Evolutionary conservation across 2,329 filamentous ascomycete genomes (phyloP), one percentile per base, ranked within the genome.

Genomic region (Phialophora macrospora): DNA sequence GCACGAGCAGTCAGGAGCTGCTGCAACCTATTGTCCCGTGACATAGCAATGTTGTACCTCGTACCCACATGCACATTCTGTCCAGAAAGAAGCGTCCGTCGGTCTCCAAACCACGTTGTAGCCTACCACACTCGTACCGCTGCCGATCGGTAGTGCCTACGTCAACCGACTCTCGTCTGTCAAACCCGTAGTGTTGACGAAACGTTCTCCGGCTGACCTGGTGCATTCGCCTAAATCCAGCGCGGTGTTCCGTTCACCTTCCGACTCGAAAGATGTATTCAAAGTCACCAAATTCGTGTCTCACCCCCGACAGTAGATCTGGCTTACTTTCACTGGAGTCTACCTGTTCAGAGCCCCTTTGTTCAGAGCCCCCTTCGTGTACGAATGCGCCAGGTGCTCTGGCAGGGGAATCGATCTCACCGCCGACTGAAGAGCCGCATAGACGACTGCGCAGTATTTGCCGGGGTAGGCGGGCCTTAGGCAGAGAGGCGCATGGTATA

Each of bases 311-410:
- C 48, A 8, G n/a, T 51, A 26, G 48, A 51, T 51, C 48, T 26
- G 4, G 48, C 48, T 51, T 11, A 26, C 8, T 4, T 51, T 51
- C 48, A 51, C 20, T 49, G 7, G 1, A 9, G 20, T 51, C 12
- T 51, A 51, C 24, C 6, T 9, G 24, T 24, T 51, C 48, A 22
- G 26, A 12, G 20, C 48, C 4, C n/a, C n/a, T n/a, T n/a, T n/a
- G n/a, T n/a, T n/a, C n/a, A n/a, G n/a, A n/a, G n/a, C n/a, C n/a
- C n/a, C 24, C 48, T 26, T 51, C 48, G 24, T 51, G 48, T 7
- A 51, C 48, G n/a, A 51, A 51, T 26, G 8, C 20, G 17, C 48
- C 48, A 26, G 26, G 48, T 26, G n/a, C 48, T 51, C 48, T 51
- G 5, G 20, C 48, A 24, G n/a, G 48, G 20, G 48, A 26, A 6